These are phyloP conservation scores for Oryza brachyantha DNA, from an alignment of 176 grass and related monocot genomes.

Conservation along the genomic window DNA sequence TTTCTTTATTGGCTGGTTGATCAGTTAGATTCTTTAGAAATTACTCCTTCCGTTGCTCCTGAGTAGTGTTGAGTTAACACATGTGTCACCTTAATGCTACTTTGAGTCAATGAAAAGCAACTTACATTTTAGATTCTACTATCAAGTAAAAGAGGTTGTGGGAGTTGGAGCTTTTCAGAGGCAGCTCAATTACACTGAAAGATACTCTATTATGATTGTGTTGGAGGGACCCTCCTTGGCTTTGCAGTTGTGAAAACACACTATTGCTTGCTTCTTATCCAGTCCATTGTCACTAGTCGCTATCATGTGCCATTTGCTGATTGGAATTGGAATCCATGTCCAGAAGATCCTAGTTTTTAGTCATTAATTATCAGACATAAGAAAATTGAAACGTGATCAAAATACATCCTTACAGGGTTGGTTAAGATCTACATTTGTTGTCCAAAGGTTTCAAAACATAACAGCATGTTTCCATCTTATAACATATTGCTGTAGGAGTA, in stretches of 20 bases:
- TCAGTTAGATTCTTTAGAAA: background rate
- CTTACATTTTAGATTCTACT: background rate
- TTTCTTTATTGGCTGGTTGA: background rate
- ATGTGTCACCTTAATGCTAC: background rate
- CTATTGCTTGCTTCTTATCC: conserved; percentile 26
- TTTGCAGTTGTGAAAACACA: background rate
- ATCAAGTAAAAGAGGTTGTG: background rate
- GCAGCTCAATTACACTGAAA: background rate
- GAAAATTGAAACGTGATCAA: background rate
- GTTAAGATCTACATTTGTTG: background rate
- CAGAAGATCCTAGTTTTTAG: background rate
- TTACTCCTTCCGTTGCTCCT: background rate
- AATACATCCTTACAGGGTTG: conserved; percentile 2
- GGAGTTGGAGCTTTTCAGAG: background rate
- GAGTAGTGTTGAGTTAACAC: background rate
- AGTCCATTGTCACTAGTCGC: background rate
- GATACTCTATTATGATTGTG: background rate
- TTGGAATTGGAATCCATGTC: conserved; percentile 1
- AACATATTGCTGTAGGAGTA: background rate
- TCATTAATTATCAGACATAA: background rate
- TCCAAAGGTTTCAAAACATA: background rate
- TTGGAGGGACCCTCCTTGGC: background rate
- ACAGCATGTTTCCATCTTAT: background rate
- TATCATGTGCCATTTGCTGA: conserved; percentile 12
- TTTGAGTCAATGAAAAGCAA: background rate